Base-by-base conservation (phyloP, 345 rosid genomes). In the Sonneratia caseolaris region DNA sequence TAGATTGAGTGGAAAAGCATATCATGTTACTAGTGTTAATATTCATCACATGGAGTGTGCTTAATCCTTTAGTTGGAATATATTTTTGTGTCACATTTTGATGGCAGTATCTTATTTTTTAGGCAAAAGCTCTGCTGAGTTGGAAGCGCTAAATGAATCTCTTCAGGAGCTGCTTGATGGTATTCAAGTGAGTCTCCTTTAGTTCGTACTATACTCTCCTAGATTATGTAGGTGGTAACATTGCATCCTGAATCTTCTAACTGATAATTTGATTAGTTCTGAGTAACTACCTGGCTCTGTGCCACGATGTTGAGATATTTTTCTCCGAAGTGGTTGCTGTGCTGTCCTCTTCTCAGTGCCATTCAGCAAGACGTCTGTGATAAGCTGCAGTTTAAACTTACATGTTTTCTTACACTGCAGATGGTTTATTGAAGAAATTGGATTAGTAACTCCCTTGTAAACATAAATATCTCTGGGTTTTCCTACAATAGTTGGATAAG, bases 81-180 rank as follows among this genome's bases (percentile, higher is more conserved):
- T 38, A 12, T 40, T 14, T 37, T 36, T 48, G 3, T 35, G 27
- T 21, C 65, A 36, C 13, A n/a, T 38, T 57, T 64, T 49, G 32
- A 66, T 66, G 70, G 22, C n/a, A 49, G 27, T 35, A 37, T 59
- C 47, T 24, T 42, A 36, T 70, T 74, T 42, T 55, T 21, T 76
- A 96, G 99, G 87, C 65, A 92, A 88, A 84, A 83, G 45, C 71
- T 77, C 94, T 59, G 92, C 88, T 42, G 96, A 92, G 80, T 87
- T 96, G 74, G 83, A 77, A 27, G 86, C 92, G 66, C 79, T 96
- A 68, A 95, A 96, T 84, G 94, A 89, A 76, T 86, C 98, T 78
- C 97, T 96, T 73, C 98, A 89, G 82, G 98, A 92, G 74, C 83
- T 96, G 82, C 99, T 96, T 43, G 91, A 96, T 76, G 99, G 99